phyloP scores from a whole-genome alignment of 2,329 filamentous ascomycete species.

The Aspergillus neotritici region DNA sequence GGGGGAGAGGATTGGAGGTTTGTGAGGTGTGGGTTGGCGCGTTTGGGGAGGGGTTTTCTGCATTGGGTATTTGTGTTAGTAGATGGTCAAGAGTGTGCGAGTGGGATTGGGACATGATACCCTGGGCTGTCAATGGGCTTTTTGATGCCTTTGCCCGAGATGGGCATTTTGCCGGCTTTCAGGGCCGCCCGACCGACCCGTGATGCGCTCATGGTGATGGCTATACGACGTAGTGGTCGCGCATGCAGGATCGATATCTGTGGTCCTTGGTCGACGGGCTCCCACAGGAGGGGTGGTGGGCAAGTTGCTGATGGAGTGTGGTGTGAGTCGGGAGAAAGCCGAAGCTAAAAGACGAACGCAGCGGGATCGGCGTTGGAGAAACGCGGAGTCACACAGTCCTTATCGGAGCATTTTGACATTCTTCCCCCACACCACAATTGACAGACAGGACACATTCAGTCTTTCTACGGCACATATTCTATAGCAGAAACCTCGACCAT shows the following conservation, averaged over 20 bases:
- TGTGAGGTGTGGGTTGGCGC: constrained; percentile 20
- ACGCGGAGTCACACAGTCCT: no score
- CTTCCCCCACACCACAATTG: no score
- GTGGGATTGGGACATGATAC: constrained; percentile 2
- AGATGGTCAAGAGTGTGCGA: not conserved
- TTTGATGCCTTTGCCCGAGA: constrained; percentile 14
- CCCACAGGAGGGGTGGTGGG: no score
- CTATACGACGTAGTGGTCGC: not conserved
- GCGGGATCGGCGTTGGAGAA: no score
- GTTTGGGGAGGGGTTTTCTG: constrained; percentile 18
- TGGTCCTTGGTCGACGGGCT: no score
- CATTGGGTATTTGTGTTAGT: constrained; percentile 7
- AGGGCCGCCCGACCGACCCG: constrained; percentile 18
- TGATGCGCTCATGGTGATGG: constrained; percentile 22
- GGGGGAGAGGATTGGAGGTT: constrained; percentile 17
- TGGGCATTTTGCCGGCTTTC: constrained; percentile 19
- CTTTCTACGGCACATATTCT: no score
- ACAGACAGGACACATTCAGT: no score
- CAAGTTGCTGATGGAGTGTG: no score
- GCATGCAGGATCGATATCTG: not conserved
- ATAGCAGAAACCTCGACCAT: constrained; percentile 11
- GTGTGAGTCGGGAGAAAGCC: no score
- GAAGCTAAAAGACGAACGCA: no score
- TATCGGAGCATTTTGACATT: no score
- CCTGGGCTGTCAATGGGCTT: constrained; percentile 11